Evolutionary conservation across 345 rosid species (phyloP), one percentile per base, ranked within the genome.

Genomic region (Populus pruinosa): DNA sequence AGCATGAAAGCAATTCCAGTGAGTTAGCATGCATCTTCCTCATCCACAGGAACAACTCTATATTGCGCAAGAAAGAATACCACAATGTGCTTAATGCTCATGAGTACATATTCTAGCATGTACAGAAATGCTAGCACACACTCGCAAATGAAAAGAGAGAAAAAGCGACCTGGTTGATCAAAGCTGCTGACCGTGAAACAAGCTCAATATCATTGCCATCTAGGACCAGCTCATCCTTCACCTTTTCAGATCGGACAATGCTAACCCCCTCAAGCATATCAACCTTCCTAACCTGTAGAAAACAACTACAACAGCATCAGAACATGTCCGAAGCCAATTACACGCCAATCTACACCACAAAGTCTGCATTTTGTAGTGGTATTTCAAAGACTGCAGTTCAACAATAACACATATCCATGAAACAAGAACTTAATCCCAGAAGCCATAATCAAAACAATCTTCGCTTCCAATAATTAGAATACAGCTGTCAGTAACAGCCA

Each of bases 121-220:
- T 3, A 59, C n/a, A 59, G 5, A 59, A 59, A 59, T n/a, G 63
- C 29, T 0, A 59, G 13, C 5, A 59, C 27, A 33, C 27, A n/a
- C 50, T 41, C 44, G 4, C 44, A 41, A 0, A 41, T 12, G 0
- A 9, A 41, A 73, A 25, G 49, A 43, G 39, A 18, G 20, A 18
- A 5, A 31, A 25, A 61, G 61, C 41, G 44, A 87, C 90, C 90
- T 87, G 90, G 21, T 85, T 87, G 33, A 87, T 87, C n/a, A 87
- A 68, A 68, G 90, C 90, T 21, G 86, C 85, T 1, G 90, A 87
- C 13, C 88, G 56, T 7, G 90, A 87, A 11, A 87, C 90, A 0
- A 87, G 82, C 79, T 85, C 90, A 38, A 87, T 82, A 65, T 87
- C 90, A 70, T 83, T 87, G 11, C 89, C 89, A 23, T 85, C 88